phyloP scores from a whole-genome alignment of 805 yeast genomes.

The Metschnikowia aberdeeniae region DNA sequence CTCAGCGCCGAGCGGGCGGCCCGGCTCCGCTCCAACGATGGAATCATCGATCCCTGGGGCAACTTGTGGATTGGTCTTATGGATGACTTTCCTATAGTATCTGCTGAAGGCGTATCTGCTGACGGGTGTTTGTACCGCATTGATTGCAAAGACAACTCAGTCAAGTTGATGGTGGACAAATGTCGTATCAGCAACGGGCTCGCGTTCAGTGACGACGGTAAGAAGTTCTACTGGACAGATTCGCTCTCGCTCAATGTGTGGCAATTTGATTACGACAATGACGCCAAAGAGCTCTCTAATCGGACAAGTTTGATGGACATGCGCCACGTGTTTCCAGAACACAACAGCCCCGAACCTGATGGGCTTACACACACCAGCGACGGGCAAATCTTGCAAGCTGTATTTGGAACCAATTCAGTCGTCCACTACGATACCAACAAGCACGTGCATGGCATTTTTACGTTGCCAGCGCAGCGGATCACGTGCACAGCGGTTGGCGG shows the following conservation, averaged over 20 bases:
- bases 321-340: conserved; percentile 15
- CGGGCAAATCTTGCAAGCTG: conserved; percentile 60
- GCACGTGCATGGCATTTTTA: conserved; percentile 48
- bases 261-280: conserved; percentile 35
- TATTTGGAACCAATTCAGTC: conserved; percentile 59
- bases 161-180: conserved; percentile 32
- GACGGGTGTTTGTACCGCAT: conserved; percentile 50
- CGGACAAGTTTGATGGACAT: conserved; percentile 22
- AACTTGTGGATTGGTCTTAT: conserved; percentile 79
- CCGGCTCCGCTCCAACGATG: conserved; percentile 65
- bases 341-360: conserved; percentile 62
- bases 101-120: conserved; percentile 26
- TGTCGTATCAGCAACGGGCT: conserved; percentile 64
- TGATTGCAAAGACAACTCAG: conserved; percentile 27
- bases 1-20: conserved; percentile 19
- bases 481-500: conserved; percentile 67
- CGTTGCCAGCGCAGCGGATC: conserved; percentile 57
- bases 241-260: conserved; percentile 32
- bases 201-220: conserved; percentile 29
- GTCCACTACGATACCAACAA: conserved; percentile 47
- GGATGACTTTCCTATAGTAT: conserved; percentile 46
- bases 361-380: conserved; percentile 61
- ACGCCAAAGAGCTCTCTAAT: conserved; percentile 26
- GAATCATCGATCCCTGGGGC: conserved; percentile 73
- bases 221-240: conserved; percentile 39